Base-by-base conservation (phyloP, 2,329 filamentous ascomycete genomes). In the Colletotrichum sp. region DNA sequence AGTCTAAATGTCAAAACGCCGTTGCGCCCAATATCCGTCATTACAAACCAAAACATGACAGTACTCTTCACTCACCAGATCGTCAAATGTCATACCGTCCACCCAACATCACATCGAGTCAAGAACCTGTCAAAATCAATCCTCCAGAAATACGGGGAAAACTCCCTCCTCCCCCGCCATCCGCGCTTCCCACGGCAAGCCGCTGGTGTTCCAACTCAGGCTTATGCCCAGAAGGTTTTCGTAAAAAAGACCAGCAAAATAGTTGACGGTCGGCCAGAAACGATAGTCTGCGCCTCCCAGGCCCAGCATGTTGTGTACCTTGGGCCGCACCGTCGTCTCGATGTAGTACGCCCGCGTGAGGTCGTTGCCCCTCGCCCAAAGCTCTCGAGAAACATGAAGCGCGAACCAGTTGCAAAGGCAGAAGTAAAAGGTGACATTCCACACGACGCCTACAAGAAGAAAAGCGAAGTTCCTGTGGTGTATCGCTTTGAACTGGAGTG, bases 351-450 rank as follows among this genome's bases (percentile, higher is more conserved):
- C 73, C 62, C 73, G 30, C 34, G 73, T 63, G 21, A 39, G 21
- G 34, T 64, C 55, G 69, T 75, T 75, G 60, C 69, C 73, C 52
- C 60, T 18, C 30, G 52, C 72, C 49, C 63, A 75, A 9, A 75
- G n/a, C 15, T 16, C 15, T 63, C 32, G 49, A 28, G 39, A 55
- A 6, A 69, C 69, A 55, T 30, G 16, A 28, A 57, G 28, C 62
- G 62, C 60, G 49, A 72, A 21, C 39, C 26, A 49, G 32, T 39
- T 59, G 67, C 28, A 66, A 26, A 30, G 15, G 24, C n/a, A 18
- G 44, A 49, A 49, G 44, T 21, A 21, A 21, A 49, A 44, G 39
- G 18, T 44, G 18, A n/a, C 3, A 44, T n/a, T 10, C 39, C 39
- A 44, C 39, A 44, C 18, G 39, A 18, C 9, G 39, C 39, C 9